Evolutionary conservation across 352 stramenopile species (phyloP), one percentile per base, ranked within the genome.

Genomic region (Phytophthora hibernalis): DNA sequence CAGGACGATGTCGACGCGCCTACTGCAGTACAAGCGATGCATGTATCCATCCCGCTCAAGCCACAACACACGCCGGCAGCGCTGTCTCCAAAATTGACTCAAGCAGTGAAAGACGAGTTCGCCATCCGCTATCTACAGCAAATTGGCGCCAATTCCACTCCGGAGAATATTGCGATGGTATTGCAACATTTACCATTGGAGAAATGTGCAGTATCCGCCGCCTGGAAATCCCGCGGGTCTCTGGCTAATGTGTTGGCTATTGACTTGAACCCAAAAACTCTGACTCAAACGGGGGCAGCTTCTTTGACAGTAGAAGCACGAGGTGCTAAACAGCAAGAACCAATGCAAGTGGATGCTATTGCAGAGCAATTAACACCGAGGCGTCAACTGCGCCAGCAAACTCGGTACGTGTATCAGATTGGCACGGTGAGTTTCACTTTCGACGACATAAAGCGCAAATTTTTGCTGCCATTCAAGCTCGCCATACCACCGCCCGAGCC

Each of bases 371-470:
- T 48, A 11, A 31, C 45, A 2, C 60, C 35, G 18, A 44, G 40
- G 31, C 43, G 67, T 5, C 54, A 61, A 10, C 48, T 67, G 35
- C 66, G 61, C 10, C 31, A 66, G 56, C 42, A 62, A 18, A 20
- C 62, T 6, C 45, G 55, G 45, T 43, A 65, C 20, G 24, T 43
- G 48, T 93, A 80, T 55, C 71, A 68, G 18, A 65, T 90, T 24
- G 85, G 81, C 1, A 54, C 72, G 3, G 78, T 93, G 8, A 78
- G 67, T 49, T 76, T 89, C 55, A 82, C 81, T 21, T 93, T 93
- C 43, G 75, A 91, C 43, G 85, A 91, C 40, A 89, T 93, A 68
- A 91, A 91, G 71, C 77, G 70, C 20, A 77, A 82, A 43, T 93
- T 87, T 24, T 35, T 93, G 38, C 61, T 89, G 26, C 85, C 85